phyloP scores from a whole-genome alignment of 2,329 filamentous ascomycete genomes.

The Myriangium duriaei region DNA sequence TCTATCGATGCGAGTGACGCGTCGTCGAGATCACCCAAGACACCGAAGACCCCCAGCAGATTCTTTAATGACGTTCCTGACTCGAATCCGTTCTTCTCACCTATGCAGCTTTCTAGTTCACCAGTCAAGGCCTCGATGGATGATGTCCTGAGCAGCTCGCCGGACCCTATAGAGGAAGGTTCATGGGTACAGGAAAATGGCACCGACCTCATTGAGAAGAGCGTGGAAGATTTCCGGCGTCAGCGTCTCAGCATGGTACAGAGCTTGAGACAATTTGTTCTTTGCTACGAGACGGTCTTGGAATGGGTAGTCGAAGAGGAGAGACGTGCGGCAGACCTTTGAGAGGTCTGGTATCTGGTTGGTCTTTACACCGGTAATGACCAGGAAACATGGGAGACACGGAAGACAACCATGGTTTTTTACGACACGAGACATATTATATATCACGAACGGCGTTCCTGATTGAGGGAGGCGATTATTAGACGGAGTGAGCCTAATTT shows the following conservation, averaged over 20 bases:
- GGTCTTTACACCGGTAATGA: not conserved
- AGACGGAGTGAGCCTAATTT: too few species aligned
- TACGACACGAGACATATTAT: not conserved
- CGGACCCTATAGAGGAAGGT: slow-evolving; percentile 26
- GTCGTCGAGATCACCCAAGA: slow-evolving; percentile 1
- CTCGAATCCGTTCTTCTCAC: slow-evolving; percentile 11
- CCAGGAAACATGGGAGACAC: slow-evolving; percentile 3
- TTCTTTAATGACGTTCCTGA: slow-evolving; percentile 16
- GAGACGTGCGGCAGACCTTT: not conserved
- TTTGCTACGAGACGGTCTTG: slow-evolving; percentile 89
- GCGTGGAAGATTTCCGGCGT: slow-evolving; percentile 78
- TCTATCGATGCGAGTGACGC: slow-evolving; percentile 22
- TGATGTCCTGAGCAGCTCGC: slow-evolving; percentile 7
- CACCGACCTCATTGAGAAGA: slow-evolving; percentile 69
- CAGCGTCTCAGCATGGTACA: slow-evolving; percentile 96
- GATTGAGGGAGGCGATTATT: too few species aligned
- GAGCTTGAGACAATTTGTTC: slow-evolving; percentile 79
- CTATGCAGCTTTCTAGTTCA: not conserved
- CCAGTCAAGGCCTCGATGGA: not conserved
- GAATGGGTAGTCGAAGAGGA: slow-evolving; percentile 60
- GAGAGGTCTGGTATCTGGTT: not conserved
- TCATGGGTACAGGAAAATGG: slow-evolving; percentile 58
- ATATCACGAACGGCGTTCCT: not conserved
- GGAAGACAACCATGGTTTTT: too few species aligned
- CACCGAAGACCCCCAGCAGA: slow-evolving; percentile 10